Conservation (phyloP, 768 basidiomycete species). For the Sporobolomyces pararoseus region DNA sequence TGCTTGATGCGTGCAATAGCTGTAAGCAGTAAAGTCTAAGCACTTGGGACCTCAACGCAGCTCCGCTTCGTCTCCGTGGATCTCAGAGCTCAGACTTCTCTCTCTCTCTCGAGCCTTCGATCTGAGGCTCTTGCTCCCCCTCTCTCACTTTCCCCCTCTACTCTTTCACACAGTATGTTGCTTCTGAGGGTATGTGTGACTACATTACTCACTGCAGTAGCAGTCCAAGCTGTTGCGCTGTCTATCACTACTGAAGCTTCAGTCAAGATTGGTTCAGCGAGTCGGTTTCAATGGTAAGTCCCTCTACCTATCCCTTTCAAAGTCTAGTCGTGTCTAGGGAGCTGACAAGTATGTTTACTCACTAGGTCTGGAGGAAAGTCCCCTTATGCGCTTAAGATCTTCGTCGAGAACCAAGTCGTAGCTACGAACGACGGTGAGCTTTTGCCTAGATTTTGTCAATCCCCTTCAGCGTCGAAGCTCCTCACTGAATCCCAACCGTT, state of each 20-base stretch:
- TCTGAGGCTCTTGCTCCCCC: too few species aligned
- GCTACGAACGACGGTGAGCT: background rate
- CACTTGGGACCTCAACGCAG: too few species aligned
- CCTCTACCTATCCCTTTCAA: background rate
- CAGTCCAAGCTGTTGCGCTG: background rate
- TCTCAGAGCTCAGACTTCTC: too few species aligned
- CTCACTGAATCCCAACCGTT: background rate
- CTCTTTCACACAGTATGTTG: too few species aligned
- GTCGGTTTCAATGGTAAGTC: conserved; percentile 26
- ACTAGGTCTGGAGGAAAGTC: conserved; percentile 10
- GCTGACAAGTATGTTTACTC: background rate
- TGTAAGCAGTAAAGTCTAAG: too few species aligned
- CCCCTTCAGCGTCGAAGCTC: background rate
- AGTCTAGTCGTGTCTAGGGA: background rate
- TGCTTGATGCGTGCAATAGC: too few species aligned
- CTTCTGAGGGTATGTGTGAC: too few species aligned
- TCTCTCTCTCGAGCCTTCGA: too few species aligned
- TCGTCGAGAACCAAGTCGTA: conserved; percentile 17
- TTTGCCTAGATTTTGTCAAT: too few species aligned
- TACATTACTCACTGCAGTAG: too few species aligned
- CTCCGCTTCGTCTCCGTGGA: too few species aligned
- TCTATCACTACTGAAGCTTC: conserved; percentile 4
- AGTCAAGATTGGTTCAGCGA: conserved; percentile 12
- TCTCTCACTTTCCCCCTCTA: too few species aligned
- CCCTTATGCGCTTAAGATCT: conserved; percentile 17